Conservation (phyloP, 202 grass and related monocot genomes). For the Saccharum hybrid region DNA sequence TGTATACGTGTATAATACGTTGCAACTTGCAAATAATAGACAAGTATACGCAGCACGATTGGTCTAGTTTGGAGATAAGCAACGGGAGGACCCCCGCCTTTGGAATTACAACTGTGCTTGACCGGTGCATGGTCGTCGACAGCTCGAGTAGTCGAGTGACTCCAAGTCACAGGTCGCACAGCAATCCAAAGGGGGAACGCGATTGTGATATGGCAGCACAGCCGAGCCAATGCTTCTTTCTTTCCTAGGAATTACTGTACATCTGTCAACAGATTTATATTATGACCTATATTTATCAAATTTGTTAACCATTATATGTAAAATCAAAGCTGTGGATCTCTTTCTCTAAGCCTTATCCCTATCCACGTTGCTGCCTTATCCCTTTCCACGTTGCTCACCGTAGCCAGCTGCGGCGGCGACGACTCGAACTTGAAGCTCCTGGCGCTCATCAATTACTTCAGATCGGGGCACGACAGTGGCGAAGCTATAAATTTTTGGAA, state of each 20-base stretch:
- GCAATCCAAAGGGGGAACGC: neutral
- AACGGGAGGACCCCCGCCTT: neutral
- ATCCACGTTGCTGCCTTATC: no score
- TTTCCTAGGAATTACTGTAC: no score
- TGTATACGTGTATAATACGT: neutral
- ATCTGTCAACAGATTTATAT: no score
- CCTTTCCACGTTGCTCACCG: neutral
- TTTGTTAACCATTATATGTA: no score
- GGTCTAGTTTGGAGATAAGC: conserved; percentile 14
- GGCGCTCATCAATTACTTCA: neutral
- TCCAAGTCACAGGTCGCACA: conserved; percentile 9
- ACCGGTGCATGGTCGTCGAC: neutral
- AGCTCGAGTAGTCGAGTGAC: neutral
- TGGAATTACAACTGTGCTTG: neutral
- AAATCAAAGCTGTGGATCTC: no score
- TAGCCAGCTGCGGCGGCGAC: neutral
- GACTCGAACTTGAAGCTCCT: neutral
- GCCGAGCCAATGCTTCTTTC: neutral
- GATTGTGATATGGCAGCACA: neutral
- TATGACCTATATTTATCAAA: no score
- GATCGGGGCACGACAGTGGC: neutral
- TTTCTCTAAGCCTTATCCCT: no score
- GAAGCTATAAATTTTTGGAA: no score
- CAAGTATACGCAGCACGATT: neutral
- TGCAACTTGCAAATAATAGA: no score